Base-by-base conservation (phyloP, 306 rosid species). In the Pueraria montana region DNA sequence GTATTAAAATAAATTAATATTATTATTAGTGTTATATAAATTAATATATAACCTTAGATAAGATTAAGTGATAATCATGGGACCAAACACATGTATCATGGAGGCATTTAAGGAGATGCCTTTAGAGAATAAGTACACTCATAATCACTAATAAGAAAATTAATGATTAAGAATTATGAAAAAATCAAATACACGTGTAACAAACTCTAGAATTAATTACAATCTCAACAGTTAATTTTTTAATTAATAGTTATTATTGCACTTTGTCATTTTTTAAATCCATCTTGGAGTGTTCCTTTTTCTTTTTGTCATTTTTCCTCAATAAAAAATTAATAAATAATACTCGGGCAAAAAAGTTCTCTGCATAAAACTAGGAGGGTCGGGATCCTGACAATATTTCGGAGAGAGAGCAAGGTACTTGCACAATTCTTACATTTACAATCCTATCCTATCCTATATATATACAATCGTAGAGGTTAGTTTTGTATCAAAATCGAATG, bases 401-500 rank as follows among this genome's bases (percentile, higher is more conserved):
- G 8, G 68, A 16, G 17, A 50, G 42, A 50, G 49, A 69, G 21
- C 21, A 18, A 11, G 26, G 56, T 72, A 46, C 10, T 38, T 81
- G 34, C 58, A 50, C n/a, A 11, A 58, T 77, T 69, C 46, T 77
- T 69, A 34, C 34, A 69, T 83, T 64, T 59, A 34, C 79, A 43
- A 70, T 67, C 69, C 24, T 56, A 58, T 49, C n/a, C 6, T 16
- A 5, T n/a, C n/a, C n/a, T 49, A 49, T 62, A 61, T 32, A 32
- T 1, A 81, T 17, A 72, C 58, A 74, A 38, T 30, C 6, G 72
- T 65, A 76, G 80, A 43, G 18, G 3, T 27, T 59, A 45, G 16
- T 45, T 43, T 40, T 27, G 18, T 9, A 30, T 48, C 34, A 48
- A 48, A 49, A 20, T 78, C 8, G 27, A 36, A 72, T 78, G 71